These are phyloP conservation scores for Cynara cardunculus DNA, from an alignment of 129 eudicot genomes.

Conservation along the genomic window DNA sequence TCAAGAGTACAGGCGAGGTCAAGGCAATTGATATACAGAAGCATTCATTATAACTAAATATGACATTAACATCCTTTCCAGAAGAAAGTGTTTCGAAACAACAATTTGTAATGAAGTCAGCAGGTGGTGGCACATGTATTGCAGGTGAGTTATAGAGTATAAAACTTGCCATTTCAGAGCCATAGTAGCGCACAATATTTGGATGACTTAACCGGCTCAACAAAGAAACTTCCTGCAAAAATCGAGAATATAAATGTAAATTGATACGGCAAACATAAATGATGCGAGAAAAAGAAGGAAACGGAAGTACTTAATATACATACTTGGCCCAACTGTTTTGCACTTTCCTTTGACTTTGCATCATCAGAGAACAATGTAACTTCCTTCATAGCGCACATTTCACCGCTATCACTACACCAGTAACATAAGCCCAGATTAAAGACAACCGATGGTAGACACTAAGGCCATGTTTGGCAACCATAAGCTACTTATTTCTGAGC, in stretches of 20 bases:
- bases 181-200: slow-evolving; percentile 92
- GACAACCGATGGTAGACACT: slow-evolving; percentile 12
- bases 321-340: slow-evolving; percentile 88
- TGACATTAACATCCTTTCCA: neutral
- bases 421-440: slow-evolving; percentile 18
- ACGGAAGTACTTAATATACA: slow-evolving; percentile 25
- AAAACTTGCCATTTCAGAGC: slow-evolving; percentile 72
- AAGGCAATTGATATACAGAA: neutral
- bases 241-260: slow-evolving; percentile 9
- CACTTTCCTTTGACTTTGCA: slow-evolving; percentile 94
- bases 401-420: slow-evolving; percentile 82
- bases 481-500: neutral
- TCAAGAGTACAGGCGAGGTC: slow-evolving; percentile 2
- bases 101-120: neutral
- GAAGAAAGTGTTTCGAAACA: neutral
- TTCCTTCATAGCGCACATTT: slow-evolving; percentile 99
- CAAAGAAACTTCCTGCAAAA: slow-evolving; percentile 69
- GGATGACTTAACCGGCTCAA: slow-evolving; percentile 93
- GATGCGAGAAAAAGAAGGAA: neutral
- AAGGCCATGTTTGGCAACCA: neutral
- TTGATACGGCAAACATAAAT: neutral
- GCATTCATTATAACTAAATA: too few relatives aligned
- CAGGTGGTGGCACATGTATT: neutral
- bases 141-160: slow-evolving; percentile 3
- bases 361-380: slow-evolving; percentile 91